Evolutionary conservation across 139 green algal genomes (phyloP), one percentile per base, ranked within the genome.

Genomic region (Chlorella vulgaris): DNA sequence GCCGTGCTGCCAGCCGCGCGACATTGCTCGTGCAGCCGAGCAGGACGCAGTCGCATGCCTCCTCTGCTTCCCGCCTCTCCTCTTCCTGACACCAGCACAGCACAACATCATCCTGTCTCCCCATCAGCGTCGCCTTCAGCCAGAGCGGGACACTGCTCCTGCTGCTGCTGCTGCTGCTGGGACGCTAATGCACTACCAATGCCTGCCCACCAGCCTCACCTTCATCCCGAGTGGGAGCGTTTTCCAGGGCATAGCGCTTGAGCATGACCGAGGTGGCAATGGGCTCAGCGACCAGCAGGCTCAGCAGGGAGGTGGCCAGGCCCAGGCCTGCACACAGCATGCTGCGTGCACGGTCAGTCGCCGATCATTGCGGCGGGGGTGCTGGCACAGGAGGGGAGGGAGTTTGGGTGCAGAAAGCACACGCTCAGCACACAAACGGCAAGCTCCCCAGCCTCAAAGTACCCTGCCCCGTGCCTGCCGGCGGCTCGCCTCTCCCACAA

Each of bases 231-330:
- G 40, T 15, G n/a, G 51, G 79, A 0, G 74, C 60, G 67, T 93
- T 93, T 80, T 95, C 91, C 66, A 94, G 70, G 29, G 86, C 84
- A 67, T 95, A 95, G 38, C 91, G 75, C 86, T 95, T 38, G 62
- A 95, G 91, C 90, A 96, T 94, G 53, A 93, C 65, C 1, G 38
- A 62, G 0, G 91, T 96, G 47, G 85, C 81, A 19, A 68, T 24
- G 4, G 92, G 92, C 88, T 94, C 92, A 4, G 92, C 47, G 2
- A 68, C 80, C 36, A 94, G 69, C 67, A 87, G 83, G 82, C 93
- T 94, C 55, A 65, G 61, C 15, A 94, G 68, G 8, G 81, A 84
- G 60, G 58, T 76, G 4, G 50, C 81, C 28, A 94, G 78, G 3
- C 85, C 84, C 31, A 90, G 62, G 29, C 70, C 74, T 80, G 73